These are phyloP conservation scores for Neonectria faginata DNA, from an alignment of 2,329 filamentous ascomycete species.

Conservation along the genomic window DNA sequence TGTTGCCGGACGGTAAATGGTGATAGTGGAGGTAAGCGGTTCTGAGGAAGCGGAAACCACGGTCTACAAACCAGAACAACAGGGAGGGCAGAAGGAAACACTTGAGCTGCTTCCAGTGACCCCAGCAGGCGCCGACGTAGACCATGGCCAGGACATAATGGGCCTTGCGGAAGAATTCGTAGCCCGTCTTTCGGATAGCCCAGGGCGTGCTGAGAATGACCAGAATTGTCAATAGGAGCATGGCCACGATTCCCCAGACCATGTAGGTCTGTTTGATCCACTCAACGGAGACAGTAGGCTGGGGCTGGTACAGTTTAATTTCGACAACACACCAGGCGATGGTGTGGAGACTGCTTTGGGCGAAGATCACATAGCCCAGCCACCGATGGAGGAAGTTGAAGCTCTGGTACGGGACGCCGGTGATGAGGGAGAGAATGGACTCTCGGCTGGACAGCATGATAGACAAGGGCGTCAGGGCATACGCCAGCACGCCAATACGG, in stretches of 20 bases:
- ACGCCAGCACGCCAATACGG: slow-evolving; percentile 77
- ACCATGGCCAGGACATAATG: slow-evolving; percentile 80
- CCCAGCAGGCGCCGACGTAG: slow-evolving; percentile 81
- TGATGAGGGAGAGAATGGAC: slow-evolving; percentile 75
- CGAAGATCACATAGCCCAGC: slow-evolving; percentile 78
- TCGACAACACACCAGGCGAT: slow-evolving; percentile 78
- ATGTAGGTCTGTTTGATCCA: slow-evolving; percentile 76
- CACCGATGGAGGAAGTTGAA: slow-evolving; percentile 85
- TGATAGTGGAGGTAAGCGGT: slow-evolving; percentile 71
- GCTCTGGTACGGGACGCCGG: slow-evolving; percentile 79
- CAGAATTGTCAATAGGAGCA: slow-evolving; percentile 71
- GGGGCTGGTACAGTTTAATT: slow-evolving; percentile 75
- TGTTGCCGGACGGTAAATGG: slow-evolving; percentile 55
- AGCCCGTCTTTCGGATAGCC: slow-evolving; percentile 75
- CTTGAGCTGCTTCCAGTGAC: slow-evolving; percentile 75
- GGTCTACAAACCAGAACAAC: slow-evolving; percentile 73
- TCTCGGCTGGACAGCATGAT: slow-evolving; percentile 76
- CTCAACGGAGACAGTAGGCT: slow-evolving; percentile 67
- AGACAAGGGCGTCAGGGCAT: slow-evolving; percentile 78
- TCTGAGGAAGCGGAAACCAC: slow-evolving; percentile 68
- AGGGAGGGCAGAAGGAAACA: slow-evolving; percentile 77
- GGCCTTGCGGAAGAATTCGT: slow-evolving; percentile 81
- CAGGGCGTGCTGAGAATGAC: slow-evolving; percentile 67
- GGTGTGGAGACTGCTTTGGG: slow-evolving; percentile 76
- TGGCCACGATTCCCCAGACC: slow-evolving; percentile 78